Percentiles rank a stretch among this genome's conserved stretches.
Evolutionary conservation across 2,329 filamentous ascomycete genomes (phyloP).

Genomic region (Aureobasidium subglaciale): DNA sequence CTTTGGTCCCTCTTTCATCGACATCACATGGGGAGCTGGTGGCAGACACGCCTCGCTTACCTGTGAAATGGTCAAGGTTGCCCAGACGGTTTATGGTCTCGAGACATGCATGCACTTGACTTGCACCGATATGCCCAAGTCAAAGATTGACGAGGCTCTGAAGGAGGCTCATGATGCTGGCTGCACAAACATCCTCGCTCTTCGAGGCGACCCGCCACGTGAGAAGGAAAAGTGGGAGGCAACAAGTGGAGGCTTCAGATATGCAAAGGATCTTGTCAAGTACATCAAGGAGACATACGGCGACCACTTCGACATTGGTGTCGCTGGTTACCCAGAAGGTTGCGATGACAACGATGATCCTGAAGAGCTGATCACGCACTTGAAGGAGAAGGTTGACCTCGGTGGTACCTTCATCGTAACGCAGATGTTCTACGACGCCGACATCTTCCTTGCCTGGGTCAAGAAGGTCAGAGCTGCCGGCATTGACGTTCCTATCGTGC

Average conservation of each 20-base stretch:
- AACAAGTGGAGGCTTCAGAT: slow-evolving; percentile 77
- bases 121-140: slow-evolving; percentile 93
- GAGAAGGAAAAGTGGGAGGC: slow-evolving; percentile 93
- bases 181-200: slow-evolving; percentile 92
- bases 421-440: slow-evolving; percentile 98
- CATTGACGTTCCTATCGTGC: slow-evolving; percentile 75
- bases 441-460: slow-evolving; percentile 91
- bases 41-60: slow-evolving; percentile 86
- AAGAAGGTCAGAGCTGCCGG: slow-evolving; percentile 76
- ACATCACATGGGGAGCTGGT: slow-evolving; percentile 97
- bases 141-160: slow-evolving; percentile 84
- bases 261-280: slow-evolving; percentile 82
- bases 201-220: slow-evolving; percentile 87
- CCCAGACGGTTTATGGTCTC: slow-evolving; percentile 88
- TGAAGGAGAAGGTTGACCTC: slow-evolving; percentile 96
- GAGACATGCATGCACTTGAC: slow-evolving; percentile 99
- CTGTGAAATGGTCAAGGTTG: slow-evolving; percentile 94
- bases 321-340: slow-evolving; percentile 93
- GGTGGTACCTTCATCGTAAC: slow-evolving; percentile 92
- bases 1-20: slow-evolving; percentile 89
- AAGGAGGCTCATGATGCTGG: slow-evolving; percentile 85
- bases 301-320: slow-evolving; percentile 92
- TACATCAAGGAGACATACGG: slow-evolving; percentile 75
- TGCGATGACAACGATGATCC: slow-evolving; percentile 88
- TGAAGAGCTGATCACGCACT: slow-evolving; percentile 75